phyloP scores from a whole-genome alignment of 2,329 filamentous ascomycete species.

The Fusarium haematococcum region DNA sequence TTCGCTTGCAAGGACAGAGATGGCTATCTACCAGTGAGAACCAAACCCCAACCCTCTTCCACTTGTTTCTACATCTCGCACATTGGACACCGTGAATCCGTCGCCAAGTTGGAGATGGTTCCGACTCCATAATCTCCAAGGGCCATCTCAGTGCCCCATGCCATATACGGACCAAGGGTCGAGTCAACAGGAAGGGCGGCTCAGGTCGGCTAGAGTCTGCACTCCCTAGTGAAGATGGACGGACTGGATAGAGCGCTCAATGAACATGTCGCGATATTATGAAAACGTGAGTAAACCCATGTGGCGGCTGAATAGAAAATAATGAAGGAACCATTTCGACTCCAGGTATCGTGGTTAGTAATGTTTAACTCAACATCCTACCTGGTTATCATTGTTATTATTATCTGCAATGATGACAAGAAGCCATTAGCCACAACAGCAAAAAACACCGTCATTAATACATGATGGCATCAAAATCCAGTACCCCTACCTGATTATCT shows the following conservation, averaged over 20 bases:
- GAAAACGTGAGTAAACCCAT: background rate
- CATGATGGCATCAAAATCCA: too few relatives aligned
- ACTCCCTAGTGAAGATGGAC: background rate
- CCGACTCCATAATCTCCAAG: constrained; percentile 13
- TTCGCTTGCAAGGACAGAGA: background rate
- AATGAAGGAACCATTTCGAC: background rate
- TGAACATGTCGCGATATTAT: background rate
- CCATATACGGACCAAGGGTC: background rate
- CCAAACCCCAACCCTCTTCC: background rate
- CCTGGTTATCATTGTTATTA: too few relatives aligned
- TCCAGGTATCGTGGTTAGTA: too few relatives aligned
- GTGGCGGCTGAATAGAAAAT: background rate
- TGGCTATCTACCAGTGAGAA: background rate
- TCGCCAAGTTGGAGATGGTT: background rate
- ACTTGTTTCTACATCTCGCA: background rate
- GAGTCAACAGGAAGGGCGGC: background rate
- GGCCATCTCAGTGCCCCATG: constrained; percentile 44
- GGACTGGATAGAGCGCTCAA: background rate
- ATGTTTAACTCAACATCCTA: too few relatives aligned
- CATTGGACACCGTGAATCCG: background rate
- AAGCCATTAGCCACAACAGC: too few relatives aligned
- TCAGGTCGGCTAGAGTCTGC: background rate
- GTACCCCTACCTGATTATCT: too few relatives aligned
- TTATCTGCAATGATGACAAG: too few relatives aligned
- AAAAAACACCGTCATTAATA: too few relatives aligned